A percentile compares a stretch with the other conserved stretches of the same genome.
Conservation (phyloP, 768 basidiomycete species). For the Udeniomyces megalosporus region DNA sequence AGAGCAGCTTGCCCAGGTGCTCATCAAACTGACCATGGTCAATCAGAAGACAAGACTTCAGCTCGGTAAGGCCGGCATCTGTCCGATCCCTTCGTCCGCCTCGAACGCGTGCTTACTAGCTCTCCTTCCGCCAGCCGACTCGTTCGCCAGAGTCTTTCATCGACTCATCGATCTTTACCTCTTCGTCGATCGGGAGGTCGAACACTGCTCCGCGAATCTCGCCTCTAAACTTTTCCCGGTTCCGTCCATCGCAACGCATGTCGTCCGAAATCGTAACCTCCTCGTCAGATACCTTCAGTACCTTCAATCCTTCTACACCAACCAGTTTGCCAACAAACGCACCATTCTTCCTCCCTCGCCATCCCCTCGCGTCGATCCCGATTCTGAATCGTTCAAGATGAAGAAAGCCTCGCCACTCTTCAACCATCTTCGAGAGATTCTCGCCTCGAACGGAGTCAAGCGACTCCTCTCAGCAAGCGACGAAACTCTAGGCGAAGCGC, state of each 20-base stretch:
- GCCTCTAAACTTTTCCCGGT: constrained; percentile 90
- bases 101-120: not conserved
- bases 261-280: constrained; percentile 56
- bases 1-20: constrained; percentile 63
- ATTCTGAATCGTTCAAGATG: constrained; percentile 73
- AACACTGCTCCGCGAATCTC: constrained; percentile 69
- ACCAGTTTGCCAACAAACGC: constrained; percentile 52
- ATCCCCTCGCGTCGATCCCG: constrained; percentile 46
- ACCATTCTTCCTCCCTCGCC: constrained; percentile 34
- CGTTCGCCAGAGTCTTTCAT: constrained; percentile 71
- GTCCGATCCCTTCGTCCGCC: not conserved
- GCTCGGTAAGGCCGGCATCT: constrained; percentile 45
- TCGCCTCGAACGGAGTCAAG: constrained; percentile 47
- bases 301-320: constrained; percentile 82
- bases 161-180: constrained; percentile 79
- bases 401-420: constrained; percentile 95
- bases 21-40: constrained; percentile 54
- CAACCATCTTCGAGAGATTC: constrained; percentile 49
- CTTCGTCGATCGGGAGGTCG: constrained; percentile 80
- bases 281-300: constrained; percentile 62
- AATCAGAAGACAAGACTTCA: constrained; percentile 58
- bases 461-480: constrained; percentile 43
- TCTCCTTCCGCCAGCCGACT: constrained; percentile 41
- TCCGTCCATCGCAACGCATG: constrained; percentile 63
- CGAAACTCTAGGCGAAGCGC: constrained; percentile 24